These are phyloP conservation scores for Nasturtium officinale DNA, from an alignment of 345 rosid species.

Conservation along the genomic window DNA sequence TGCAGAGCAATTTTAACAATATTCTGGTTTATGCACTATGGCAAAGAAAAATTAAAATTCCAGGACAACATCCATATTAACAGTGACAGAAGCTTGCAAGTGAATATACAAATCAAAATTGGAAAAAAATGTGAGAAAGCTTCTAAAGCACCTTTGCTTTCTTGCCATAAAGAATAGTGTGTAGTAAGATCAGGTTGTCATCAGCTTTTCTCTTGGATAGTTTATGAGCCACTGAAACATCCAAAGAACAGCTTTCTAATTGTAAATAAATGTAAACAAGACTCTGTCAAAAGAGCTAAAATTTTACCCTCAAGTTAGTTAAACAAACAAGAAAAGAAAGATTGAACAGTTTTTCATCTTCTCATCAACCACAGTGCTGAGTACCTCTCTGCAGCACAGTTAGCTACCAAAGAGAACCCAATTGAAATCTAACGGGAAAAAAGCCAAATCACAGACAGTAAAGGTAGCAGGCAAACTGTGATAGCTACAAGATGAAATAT, in stretches of 20 bases:
- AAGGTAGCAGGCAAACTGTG: neutral
- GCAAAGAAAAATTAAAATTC: neutral
- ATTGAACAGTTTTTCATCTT: slow-evolving; percentile 3
- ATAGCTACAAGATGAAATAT: neutral
- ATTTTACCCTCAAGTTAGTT: neutral
- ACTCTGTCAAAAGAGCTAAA: neutral
- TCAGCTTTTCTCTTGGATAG: slow-evolving; percentile 94
- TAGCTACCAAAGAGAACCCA: slow-evolving; percentile 16
- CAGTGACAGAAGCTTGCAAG: slow-evolving; percentile 10
- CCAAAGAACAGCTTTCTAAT: slow-evolving; percentile 35
- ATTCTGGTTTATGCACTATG: neutral
- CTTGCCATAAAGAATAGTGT: slow-evolving; percentile 85
- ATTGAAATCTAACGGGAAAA: neutral
- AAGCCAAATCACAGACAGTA: slow-evolving; percentile 3
- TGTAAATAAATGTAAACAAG: slow-evolving; percentile 4
- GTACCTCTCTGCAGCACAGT: neutral
- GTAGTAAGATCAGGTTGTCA: slow-evolving; percentile 77
- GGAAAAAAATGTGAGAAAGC: slow-evolving; percentile 11
- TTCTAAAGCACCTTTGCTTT: slow-evolving; percentile 77
- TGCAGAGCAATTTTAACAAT: slow-evolving; percentile 43
- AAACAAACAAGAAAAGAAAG: slow-evolving; percentile 9
- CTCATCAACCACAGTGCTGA: slow-evolving; percentile 5
- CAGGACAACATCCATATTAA: neutral
- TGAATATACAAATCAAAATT: neutral
- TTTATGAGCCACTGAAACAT: slow-evolving; percentile 91